phyloP scores from a whole-genome alignment of 1,284 basidiomycete genomes.

The Irpex sp. region DNA sequence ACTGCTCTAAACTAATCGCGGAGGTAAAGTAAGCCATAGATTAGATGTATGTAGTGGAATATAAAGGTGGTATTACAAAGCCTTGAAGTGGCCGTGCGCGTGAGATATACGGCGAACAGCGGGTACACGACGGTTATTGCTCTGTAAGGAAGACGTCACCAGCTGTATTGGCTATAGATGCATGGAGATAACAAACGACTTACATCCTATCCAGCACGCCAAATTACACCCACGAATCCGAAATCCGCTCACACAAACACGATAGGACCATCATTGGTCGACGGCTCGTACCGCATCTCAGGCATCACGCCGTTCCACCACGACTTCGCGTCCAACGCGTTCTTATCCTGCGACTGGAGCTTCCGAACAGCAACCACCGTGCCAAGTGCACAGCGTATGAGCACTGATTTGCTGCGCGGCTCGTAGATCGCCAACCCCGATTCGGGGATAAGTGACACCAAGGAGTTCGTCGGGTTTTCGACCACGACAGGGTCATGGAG shows the following conservation, averaged over 20 bases:
- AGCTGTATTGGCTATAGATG: background rate
- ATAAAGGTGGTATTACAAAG: too few species aligned
- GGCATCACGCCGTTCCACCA: conserved; percentile 49
- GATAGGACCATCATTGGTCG: background rate
- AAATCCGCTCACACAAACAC: background rate
- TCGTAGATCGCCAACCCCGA: conserved; percentile 43
- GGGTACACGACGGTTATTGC: background rate
- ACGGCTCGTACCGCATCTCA: conserved; percentile 13
- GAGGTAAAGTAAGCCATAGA: background rate
- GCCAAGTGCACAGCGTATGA: conserved; percentile 48
- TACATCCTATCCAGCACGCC: background rate
- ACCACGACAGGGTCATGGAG: conserved; percentile 37
- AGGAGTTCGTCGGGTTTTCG: conserved; percentile 10
- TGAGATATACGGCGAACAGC: background rate
- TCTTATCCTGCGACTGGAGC: conserved; percentile 57
- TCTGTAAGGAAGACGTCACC: background rate
- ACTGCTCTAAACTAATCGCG: background rate
- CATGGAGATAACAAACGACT: background rate
- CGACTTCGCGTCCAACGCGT: conserved; percentile 35
- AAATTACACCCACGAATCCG: too few species aligned
- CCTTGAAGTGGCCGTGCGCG: background rate
- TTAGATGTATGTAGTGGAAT: too few species aligned
- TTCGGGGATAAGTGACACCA: conserved; percentile 21
- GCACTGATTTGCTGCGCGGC: conserved; percentile 32
- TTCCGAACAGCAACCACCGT: conserved; percentile 46